These are phyloP conservation scores for Chenopodium album DNA, from an alignment of 148 eudicot genomes.

Conservation along the genomic window DNA sequence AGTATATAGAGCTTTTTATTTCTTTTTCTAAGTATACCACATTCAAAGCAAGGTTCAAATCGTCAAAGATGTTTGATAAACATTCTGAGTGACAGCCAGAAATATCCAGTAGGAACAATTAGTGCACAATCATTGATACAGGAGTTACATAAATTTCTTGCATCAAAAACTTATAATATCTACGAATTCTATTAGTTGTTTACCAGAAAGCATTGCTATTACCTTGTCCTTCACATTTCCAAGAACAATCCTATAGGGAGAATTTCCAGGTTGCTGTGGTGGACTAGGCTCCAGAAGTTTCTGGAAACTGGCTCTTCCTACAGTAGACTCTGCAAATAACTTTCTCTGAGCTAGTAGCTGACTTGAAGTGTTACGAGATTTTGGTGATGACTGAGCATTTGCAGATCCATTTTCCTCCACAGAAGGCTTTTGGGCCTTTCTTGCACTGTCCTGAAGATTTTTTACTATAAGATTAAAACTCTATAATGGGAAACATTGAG, in stretches of 20 bases:
- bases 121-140: not conserved
- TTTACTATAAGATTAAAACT: not conserved
- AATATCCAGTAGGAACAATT: not conserved
- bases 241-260: constrained; percentile 83
- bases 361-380: constrained; percentile 36
- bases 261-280: constrained; percentile 58
- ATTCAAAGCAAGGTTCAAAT: constrained; percentile 6
- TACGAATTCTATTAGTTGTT: not conserved
- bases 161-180: not conserved
- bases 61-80: not conserved
- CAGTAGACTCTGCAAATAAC: constrained; percentile 62
- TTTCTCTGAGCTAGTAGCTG: constrained; percentile 62
- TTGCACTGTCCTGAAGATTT: constrained; percentile 41
- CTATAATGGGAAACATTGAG: not conserved
- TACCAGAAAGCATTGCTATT: constrained; percentile 8
- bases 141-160: not conserved
- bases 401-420: constrained; percentile 12
- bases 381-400: constrained; percentile 22
- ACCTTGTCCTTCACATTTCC: constrained; percentile 90
- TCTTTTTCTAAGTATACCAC: no score
- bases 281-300: constrained; percentile 87
- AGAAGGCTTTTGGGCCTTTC: constrained; percentile 23
- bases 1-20: not conserved
- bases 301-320: constrained; percentile 77
- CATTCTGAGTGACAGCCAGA: not conserved